Evolutionary conservation across 2,329 filamentous ascomycete species (phyloP).

Genomic region (Parascedosporium putredinis): DNA sequence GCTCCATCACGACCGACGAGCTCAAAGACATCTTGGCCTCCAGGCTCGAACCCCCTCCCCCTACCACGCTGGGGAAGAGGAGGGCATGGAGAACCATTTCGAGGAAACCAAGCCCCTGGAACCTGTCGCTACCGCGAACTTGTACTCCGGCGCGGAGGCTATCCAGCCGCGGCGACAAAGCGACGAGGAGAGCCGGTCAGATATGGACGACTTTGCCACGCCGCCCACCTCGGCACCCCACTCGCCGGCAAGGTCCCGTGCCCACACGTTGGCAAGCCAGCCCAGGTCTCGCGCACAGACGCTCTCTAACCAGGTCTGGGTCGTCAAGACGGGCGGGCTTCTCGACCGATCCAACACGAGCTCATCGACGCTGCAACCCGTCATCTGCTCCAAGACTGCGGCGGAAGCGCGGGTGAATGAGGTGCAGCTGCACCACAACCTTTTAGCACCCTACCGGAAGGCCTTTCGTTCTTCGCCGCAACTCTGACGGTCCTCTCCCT

Average conservation of each 20-base stretch:
- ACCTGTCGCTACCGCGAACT: slow-evolving; percentile 7
- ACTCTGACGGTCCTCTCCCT: slow-evolving; percentile 64
- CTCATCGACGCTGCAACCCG: slow-evolving; percentile 47
- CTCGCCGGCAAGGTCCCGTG: slow-evolving; percentile 37
- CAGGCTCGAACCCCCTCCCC: slow-evolving; percentile 50
- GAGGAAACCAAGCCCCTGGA: slow-evolving; percentile 1
- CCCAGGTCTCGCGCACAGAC: slow-evolving; percentile 34
- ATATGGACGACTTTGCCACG: slow-evolving; percentile 46
- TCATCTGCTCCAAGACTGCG: slow-evolving; percentile 45
- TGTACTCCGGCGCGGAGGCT: slow-evolving; percentile 1
- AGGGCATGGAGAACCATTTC: slow-evolving; percentile 10
- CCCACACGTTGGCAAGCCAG: slow-evolving; percentile 34
- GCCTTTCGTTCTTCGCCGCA: slow-evolving; percentile 60
- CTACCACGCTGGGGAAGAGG: slow-evolving; percentile 14
- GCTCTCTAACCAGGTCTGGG: slow-evolving; percentile 38
- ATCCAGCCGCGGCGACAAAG: background rate
- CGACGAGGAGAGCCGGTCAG: slow-evolving; percentile 31
- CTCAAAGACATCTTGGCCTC: slow-evolving; percentile 64
- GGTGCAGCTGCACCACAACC: slow-evolving; percentile 68
- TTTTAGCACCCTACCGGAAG: slow-evolving; percentile 60
- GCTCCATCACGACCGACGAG: slow-evolving; percentile 69
- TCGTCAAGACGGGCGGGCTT: slow-evolving; percentile 47
- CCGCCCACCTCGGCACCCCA: slow-evolving; percentile 43
- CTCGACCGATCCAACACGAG: slow-evolving; percentile 62
- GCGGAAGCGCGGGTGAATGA: slow-evolving; percentile 40